phyloP scores from a whole-genome alignment of 805 yeast species.

The Monosporozyma aerobia region DNA sequence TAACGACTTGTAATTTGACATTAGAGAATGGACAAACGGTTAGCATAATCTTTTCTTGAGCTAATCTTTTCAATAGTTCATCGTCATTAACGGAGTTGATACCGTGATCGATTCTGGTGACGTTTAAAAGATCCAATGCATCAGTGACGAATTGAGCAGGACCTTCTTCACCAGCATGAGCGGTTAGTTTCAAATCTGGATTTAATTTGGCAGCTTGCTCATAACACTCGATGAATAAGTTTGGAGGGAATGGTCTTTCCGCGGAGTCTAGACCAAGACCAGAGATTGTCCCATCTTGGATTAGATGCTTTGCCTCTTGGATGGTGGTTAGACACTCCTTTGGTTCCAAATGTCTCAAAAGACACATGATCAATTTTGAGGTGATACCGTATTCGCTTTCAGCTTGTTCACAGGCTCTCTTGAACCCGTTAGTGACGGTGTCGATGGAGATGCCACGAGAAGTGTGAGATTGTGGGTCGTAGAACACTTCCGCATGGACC shows the following conservation, averaged over 20 bases:
- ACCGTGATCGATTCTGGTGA: constrained; percentile 74
- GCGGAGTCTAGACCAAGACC: constrained; percentile 80
- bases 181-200: constrained; percentile 56
- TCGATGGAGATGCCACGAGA: constrained; percentile 55
- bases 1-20: constrained; percentile 64
- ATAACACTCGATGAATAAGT: constrained; percentile 57
- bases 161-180: constrained; percentile 89
- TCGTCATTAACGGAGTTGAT: constrained; percentile 51
- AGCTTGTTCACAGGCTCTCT: constrained; percentile 60
- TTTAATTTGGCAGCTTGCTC: constrained; percentile 36
- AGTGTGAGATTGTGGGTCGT: constrained; percentile 79
- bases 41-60: constrained; percentile 46
- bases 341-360: constrained; percentile 66
- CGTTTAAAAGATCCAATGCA: constrained; percentile 50
- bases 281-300: constrained; percentile 49
- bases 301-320: constrained; percentile 42
- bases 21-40: constrained; percentile 75
- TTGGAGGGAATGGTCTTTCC: constrained; percentile 72
- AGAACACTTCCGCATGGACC: constrained; percentile 66
- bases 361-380: constrained; percentile 70
- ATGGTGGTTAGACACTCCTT: constrained; percentile 50
- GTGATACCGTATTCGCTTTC: constrained; percentile 50
- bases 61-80: constrained; percentile 47
- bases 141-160: constrained; percentile 56
- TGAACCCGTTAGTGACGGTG: constrained; percentile 54